These are phyloP conservation scores for Russula foetens DNA, from an alignment of 768 basidiomycete species.

Conservation along the genomic window DNA sequence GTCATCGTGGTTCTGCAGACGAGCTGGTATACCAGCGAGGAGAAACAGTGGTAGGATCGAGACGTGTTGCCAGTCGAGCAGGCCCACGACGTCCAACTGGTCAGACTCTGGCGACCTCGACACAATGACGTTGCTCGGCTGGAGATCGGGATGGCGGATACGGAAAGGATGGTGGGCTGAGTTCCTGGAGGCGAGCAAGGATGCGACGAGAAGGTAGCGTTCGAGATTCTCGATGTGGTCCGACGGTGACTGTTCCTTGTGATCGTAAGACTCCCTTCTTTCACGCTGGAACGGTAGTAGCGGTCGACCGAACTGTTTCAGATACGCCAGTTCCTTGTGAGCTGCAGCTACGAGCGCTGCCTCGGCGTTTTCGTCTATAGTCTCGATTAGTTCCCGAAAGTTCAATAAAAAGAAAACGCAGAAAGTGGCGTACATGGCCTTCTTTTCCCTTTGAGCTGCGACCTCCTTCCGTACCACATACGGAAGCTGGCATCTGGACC, in stretches of 20 bases:
- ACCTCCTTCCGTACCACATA: constrained; percentile 44
- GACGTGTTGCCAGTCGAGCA: constrained; percentile 50
- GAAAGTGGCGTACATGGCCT: constrained; percentile 42
- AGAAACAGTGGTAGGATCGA: constrained; percentile 46
- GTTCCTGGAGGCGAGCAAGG: constrained; percentile 39
- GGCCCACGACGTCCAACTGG: constrained; percentile 32
- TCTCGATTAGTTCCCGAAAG: constrained; percentile 26
- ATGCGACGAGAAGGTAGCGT: constrained; percentile 39
- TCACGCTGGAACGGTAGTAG: constrained; percentile 34
- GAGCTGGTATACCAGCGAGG: constrained; percentile 36
- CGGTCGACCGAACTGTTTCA: constrained; percentile 41
- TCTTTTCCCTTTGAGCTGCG: constrained; percentile 39
- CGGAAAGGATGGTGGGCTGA: constrained; percentile 33
- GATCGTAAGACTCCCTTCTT: constrained; percentile 39
- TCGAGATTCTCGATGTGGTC: constrained; percentile 42
- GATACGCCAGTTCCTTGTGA: constrained; percentile 41
- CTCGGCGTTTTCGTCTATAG: constrained; percentile 37
- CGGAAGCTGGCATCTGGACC: constrained; percentile 23
- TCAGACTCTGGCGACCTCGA: constrained; percentile 37
- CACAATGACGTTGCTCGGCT: constrained; percentile 41
- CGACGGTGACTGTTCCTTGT: constrained; percentile 35
- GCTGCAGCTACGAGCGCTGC: constrained; percentile 36
- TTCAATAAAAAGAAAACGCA: constrained; percentile 22
- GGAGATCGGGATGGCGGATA: constrained; percentile 39
- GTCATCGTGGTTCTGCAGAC: constrained; percentile 42